Evolutionary conservation across 73 alveolate species (phyloP), one percentile per base, ranked within the genome.

Genomic region (Paramecium octaurelia): DNA sequence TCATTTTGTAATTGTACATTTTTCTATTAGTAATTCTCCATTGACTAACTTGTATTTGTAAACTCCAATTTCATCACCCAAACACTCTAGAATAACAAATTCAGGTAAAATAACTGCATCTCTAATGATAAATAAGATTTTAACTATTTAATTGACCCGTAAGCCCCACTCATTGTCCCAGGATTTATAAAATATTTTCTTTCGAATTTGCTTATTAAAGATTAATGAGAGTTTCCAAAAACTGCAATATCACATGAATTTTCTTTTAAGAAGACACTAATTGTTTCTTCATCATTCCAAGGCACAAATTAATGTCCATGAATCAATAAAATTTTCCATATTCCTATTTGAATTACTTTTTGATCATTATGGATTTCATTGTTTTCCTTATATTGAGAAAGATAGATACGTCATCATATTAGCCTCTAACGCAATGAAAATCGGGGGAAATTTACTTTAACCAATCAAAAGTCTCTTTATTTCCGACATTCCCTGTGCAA

Each of bases 231-330:
- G 75, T 97, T 98, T 59, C 99, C 99, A 73, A 97, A 95, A 20
- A 98, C 92, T 58, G 97, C 89, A 71, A 98, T 95, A 94, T 98
- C 99, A 59, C 98, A 95, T 83, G 96, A 99, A 90, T 97, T 87
- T 93, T 98, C 96, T 86, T 97, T 97, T 85, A 95, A 85, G 46
- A 93, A 94, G 6, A 97, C 95, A 86, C 97, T 96, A 70, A 98
- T 88, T 27, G 99, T 97, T 90, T 97, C 98, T 60, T 96, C 93
- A 93, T 98, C 99, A 2, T 98, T 99, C 99, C 99, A 98, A 10
- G 99, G 99, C 1, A 97, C 99, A 9, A 97, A 94, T 92, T 97
- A 95, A 80, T 97, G 99, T 12, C 99, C 99, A 86, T 97, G 99
- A 42, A 97, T 95, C 92, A 97, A 44, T 23, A 98, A 98, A 31